A percentile compares a stretch with the other conserved stretches of the same genome.
Evolutionary conservation across 305 asterid species (phyloP).

Genomic region (Plantago rigida): DNA sequence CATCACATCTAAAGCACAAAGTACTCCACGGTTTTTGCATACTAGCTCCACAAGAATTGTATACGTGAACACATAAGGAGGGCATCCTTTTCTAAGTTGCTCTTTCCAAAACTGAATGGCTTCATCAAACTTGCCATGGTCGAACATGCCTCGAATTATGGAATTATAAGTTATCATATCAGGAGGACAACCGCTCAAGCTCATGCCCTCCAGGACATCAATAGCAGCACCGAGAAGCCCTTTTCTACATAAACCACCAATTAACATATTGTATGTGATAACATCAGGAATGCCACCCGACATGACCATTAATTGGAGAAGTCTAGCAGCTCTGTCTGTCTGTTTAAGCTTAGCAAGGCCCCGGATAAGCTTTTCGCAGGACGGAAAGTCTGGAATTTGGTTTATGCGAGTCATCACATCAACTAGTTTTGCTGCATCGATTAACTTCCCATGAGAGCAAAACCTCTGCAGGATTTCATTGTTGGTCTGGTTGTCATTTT

Average conservation of each 20-base stretch:
- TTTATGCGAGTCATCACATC: constrained; percentile 63
- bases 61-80: constrained; percentile 61
- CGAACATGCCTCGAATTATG: constrained; percentile 58
- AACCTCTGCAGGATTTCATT: constrained; percentile 58
- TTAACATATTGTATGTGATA: constrained; percentile 79
- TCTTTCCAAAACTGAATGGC: constrained; percentile 72
- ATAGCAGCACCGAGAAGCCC: constrained; percentile 44
- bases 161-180: constrained; percentile 69
- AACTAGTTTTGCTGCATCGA: constrained; percentile 51
- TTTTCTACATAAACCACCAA: constrained; percentile 71
- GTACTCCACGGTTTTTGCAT: constrained; percentile 50
- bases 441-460: constrained; percentile 52
- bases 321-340: constrained; percentile 47
- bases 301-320: constrained; percentile 66
- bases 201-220: constrained; percentile 61
- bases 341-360: constrained; percentile 54
- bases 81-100: constrained; percentile 67
- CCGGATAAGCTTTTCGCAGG: constrained; percentile 69
- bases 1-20: constrained; percentile 60
- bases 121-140: constrained; percentile 46
- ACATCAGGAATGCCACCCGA: constrained; percentile 83
- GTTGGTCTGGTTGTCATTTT: constrained; percentile 64
- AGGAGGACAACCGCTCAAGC: constrained; percentile 79
- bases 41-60: constrained; percentile 64
- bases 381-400: constrained; percentile 67